These are phyloP conservation scores for Talaromyces pinophilus DNA, from an alignment of 2,329 filamentous ascomycete genomes.

Conservation along the genomic window DNA sequence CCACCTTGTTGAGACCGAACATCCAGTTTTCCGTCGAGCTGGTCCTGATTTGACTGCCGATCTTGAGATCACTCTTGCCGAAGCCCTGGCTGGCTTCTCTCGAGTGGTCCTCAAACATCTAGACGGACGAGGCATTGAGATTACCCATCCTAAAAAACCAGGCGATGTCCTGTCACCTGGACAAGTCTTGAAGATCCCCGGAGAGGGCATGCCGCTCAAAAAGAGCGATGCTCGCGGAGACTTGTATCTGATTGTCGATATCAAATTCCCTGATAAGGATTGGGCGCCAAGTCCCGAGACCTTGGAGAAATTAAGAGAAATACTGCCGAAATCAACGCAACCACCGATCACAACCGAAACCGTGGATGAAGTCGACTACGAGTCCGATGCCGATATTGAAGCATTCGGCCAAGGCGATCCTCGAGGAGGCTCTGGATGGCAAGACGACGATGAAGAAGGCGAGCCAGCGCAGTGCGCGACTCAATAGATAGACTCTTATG, in stretches of 20 bases:
- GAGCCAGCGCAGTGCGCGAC: slow-evolving; percentile 52
- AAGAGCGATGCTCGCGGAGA: slow-evolving; percentile 81
- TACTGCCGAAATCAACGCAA: slow-evolving; percentile 66
- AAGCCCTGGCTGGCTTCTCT: slow-evolving; percentile 86
- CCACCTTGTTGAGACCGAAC: slow-evolving; percentile 75
- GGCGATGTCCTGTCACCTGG: slow-evolving; percentile 81
- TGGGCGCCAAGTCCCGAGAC: slow-evolving; percentile 75
- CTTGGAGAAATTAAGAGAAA: slow-evolving; percentile 69
- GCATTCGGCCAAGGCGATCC: slow-evolving; percentile 56
- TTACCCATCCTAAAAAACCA: slow-evolving; percentile 72
- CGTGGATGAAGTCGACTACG: slow-evolving; percentile 84
- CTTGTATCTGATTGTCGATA: slow-evolving; percentile 79
- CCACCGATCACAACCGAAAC: slow-evolving; percentile 67
- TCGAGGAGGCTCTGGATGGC: slow-evolving; percentile 48
- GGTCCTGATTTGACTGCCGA: slow-evolving; percentile 83
- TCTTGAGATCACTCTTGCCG: slow-evolving; percentile 75
- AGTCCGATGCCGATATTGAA: slow-evolving; percentile 79
- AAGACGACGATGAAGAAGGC: slow-evolving; percentile 51
- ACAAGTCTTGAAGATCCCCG: slow-evolving; percentile 79
- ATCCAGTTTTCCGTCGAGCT: slow-evolving; percentile 78
- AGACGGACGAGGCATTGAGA: slow-evolving; percentile 84
- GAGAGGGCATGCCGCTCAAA: slow-evolving; percentile 95
- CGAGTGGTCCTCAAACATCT: slow-evolving; percentile 88
- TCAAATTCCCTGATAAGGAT: slow-evolving; percentile 84
- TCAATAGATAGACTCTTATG: slow-evolving; percentile 41